Conservation (phyloP, 768 basidiomycete genomes). For the Lactifluus echinatus region DNA sequence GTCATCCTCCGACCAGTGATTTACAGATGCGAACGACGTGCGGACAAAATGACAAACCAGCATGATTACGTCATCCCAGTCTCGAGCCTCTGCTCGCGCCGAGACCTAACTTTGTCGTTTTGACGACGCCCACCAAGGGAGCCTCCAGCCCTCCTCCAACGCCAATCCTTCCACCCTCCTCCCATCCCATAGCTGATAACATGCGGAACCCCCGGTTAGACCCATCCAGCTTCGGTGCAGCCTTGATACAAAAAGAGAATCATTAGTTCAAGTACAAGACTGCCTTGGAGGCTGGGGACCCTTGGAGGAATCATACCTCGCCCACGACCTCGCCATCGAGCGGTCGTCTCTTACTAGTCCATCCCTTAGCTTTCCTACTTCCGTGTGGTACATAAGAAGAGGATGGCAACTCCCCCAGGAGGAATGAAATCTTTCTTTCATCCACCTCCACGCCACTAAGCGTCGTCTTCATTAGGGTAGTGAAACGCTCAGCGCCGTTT, state of each 20-base stretch:
- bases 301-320: slow-evolving; percentile 37
- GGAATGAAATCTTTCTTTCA: slow-evolving; percentile 49
- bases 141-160: slow-evolving; percentile 47
- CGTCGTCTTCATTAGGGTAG: slow-evolving; percentile 63
- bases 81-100: slow-evolving; percentile 40
- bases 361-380: slow-evolving; percentile 24
- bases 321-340: slow-evolving; percentile 86
- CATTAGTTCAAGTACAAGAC: no score
- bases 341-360: slow-evolving; percentile 31
- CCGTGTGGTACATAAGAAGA: slow-evolving; percentile 23
- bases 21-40: no score
- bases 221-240: slow-evolving; percentile 72
- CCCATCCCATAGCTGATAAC: slow-evolving; percentile 88
- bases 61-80: neutral
- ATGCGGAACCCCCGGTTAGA: slow-evolving; percentile 83
- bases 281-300: neutral
- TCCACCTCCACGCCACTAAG: slow-evolving; percentile 46
- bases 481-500: slow-evolving; percentile 59
- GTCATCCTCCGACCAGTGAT: slow-evolving; percentile 23
- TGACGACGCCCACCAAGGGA: slow-evolving; percentile 79
- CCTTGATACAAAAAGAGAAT: slow-evolving; percentile 32
- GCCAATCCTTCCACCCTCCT: slow-evolving; percentile 74
- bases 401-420: slow-evolving; percentile 25
- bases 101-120: slow-evolving; percentile 76
- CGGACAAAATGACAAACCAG: no score